Percentiles rank a stretch among this genome's conserved stretches.
phyloP scores from a whole-genome alignment of 495 filamentous ascomycete genomes.

The Podospora bellae-mahoneyi region DNA sequence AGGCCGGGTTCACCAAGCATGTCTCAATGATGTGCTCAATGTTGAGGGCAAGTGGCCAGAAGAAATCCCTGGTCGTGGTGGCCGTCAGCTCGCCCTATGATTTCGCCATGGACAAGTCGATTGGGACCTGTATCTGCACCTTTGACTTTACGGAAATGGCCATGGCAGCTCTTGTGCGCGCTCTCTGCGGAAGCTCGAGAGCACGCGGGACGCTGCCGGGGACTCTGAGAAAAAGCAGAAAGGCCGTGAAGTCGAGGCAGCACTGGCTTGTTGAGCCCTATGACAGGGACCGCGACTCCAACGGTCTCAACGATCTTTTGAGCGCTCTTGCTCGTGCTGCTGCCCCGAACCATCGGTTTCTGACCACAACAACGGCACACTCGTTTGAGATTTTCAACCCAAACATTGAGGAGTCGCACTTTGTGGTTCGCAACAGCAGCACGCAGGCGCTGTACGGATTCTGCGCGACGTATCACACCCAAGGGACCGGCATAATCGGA shows the following conservation, averaged over 20 bases:
- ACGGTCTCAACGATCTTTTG: conserved; percentile 66
- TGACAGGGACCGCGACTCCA: conserved; percentile 69
- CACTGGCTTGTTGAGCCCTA: conserved; percentile 88
- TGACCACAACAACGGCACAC: conserved; percentile 65
- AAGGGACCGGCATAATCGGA: conserved; percentile 71
- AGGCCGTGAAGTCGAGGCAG: conserved; percentile 73
- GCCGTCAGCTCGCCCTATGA: conserved; percentile 90
- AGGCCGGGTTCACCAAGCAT: conserved; percentile 88
- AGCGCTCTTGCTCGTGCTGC: conserved; percentile 57
- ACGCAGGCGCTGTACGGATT: conserved; percentile 86
- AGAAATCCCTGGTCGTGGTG: conserved; percentile 78
- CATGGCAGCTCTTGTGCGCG: conserved; percentile 74
- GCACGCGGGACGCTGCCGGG: conserved; percentile 74
- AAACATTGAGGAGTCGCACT: conserved; percentile 73
- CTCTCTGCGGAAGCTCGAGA: conserved; percentile 71
- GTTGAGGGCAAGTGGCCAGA: conserved; percentile 52
- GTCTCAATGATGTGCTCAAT: conserved; percentile 84
- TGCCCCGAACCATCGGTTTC: conserved; percentile 54
- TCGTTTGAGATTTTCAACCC: conserved; percentile 68
- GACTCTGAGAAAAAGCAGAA: conserved; percentile 76
- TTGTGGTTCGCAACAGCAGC: conserved; percentile 86
- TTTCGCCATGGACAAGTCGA: conserved; percentile 84
- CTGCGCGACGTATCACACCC: conserved; percentile 78
- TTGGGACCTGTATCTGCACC: conserved; percentile 87
- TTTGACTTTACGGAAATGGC: conserved; percentile 93